Conservation (phyloP, 1,284 basidiomycete genomes). For the Fomitopsis palustris region DNA sequence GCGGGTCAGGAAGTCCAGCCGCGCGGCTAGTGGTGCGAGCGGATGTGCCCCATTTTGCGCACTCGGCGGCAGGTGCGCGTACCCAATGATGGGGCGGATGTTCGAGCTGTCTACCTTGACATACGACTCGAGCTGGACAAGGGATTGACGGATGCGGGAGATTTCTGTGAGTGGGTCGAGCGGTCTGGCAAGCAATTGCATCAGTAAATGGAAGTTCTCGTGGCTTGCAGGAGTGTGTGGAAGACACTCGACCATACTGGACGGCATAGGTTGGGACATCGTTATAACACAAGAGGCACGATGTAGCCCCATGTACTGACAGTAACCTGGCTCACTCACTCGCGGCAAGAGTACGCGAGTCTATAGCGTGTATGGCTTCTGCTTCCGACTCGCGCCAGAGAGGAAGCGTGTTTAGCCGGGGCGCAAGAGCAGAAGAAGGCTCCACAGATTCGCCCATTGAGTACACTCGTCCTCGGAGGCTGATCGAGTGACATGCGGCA, state of each 20-base stretch:
- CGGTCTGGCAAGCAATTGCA: conserved; percentile 24
- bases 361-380: neutral
- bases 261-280: conserved; percentile 8
- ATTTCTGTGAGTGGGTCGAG: conserved; percentile 73
- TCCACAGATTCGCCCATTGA: neutral
- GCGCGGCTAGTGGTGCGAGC: neutral
- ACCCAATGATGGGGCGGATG: conserved; percentile 6
- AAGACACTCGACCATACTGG: neutral
- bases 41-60: neutral
- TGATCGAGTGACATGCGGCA: neutral
- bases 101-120: conserved; percentile 39
- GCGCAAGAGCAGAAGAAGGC: neutral
- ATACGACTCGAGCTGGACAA: conserved; percentile 68
- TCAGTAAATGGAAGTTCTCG: neutral
- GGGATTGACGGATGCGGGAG: conserved; percentile 66
- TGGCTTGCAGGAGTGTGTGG: conserved; percentile 5
- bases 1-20: neutral
- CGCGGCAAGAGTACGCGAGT: neutral
- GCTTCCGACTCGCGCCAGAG: neutral
- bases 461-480: neutral
- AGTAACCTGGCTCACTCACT: neutral
- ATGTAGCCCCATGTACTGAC: conserved; percentile 30
- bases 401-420: neutral
- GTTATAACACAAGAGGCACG: neutral
- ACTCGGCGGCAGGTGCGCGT: neutral